Percentiles rank a stretch among this genome's conserved stretches.
phyloP scores from a whole-genome alignment of 306 rosid genomes.

The Leucaena leucocephala region DNA sequence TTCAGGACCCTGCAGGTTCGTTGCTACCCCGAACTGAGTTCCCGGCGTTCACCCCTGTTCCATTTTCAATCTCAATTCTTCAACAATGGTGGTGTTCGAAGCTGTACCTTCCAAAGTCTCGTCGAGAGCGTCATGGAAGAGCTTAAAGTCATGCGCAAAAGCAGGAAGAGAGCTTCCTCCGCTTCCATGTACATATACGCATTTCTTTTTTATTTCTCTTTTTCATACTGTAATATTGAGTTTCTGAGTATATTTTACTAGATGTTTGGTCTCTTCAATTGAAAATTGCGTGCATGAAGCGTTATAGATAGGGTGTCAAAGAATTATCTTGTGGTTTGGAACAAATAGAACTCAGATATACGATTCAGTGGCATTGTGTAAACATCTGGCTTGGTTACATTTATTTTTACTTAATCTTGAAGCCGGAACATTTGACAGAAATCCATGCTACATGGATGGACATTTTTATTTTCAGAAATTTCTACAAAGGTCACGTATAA shows the following conservation, averaged over 20 bases:
- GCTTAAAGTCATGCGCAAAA: constrained; percentile 52
- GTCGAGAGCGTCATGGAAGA: constrained; percentile 70
- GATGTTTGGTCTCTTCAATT: background rate
- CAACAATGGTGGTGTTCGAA: constrained; percentile 44
- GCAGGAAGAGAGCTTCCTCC: constrained; percentile 51
- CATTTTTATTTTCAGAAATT: background rate
- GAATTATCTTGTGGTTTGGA: background rate
- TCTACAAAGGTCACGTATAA: background rate
- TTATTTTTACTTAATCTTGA: background rate
- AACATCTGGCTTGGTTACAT: background rate
- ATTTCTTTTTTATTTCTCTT: background rate
- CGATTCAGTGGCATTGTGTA: background rate
- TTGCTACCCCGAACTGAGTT: constrained; percentile 33
- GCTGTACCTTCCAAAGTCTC: constrained; percentile 59
- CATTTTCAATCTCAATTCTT: constrained; percentile 33
- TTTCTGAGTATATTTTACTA: background rate
- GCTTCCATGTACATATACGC: constrained; percentile 53
- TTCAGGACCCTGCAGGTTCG: constrained; percentile 37
- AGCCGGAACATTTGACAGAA: background rate
- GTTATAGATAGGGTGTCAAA: background rate
- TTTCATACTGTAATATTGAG: background rate
- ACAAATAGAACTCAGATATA: background rate
- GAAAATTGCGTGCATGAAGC: background rate
- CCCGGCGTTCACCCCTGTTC: constrained; percentile 17
- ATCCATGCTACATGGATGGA: background rate